These are phyloP conservation scores for Arabidopsis suecica DNA, from an alignment of 345 rosid genomes.

Conservation along the genomic window DNA sequence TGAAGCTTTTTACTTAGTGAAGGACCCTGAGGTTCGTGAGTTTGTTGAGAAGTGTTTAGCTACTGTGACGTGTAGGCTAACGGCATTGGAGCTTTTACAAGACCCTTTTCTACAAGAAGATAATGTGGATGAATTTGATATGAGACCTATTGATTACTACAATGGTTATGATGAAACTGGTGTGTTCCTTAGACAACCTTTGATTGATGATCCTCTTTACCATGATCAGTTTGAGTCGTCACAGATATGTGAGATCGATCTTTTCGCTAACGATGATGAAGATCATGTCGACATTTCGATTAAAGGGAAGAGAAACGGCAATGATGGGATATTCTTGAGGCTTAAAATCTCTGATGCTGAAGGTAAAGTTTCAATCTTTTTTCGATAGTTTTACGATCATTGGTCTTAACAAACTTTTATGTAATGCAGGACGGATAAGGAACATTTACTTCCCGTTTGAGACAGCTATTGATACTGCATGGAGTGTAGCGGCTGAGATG, in stretches of 20 bases:
- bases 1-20: conserved; percentile 76
- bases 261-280: conserved; percentile 67
- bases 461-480: conserved; percentile 67
- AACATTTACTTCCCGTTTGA: conserved; percentile 95
- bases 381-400: not conserved
- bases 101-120: conserved; percentile 81
- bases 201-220: conserved; percentile 52
- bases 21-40: conserved; percentile 79
- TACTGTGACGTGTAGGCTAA: conserved; percentile 70
- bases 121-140: conserved; percentile 48
- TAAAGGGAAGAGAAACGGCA: conserved; percentile 74
- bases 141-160: conserved; percentile 50
- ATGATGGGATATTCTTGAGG: conserved; percentile 75
- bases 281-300: conserved; percentile 68
- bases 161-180: conserved; percentile 53
- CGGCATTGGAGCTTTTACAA: conserved; percentile 82
- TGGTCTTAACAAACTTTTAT: not conserved
- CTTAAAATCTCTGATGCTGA: conserved; percentile 84
- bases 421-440: conserved; percentile 63
- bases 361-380: conserved; percentile 57
- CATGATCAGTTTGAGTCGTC: conserved; percentile 45
- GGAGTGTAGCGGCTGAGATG: conserved; percentile 89
- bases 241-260: conserved; percentile 60
- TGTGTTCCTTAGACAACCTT: conserved; percentile 57
- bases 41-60: conserved; percentile 97